phyloP scores from a whole-genome alignment of 495 filamentous ascomycete species.

The Lentithecium fluviatile region DNA sequence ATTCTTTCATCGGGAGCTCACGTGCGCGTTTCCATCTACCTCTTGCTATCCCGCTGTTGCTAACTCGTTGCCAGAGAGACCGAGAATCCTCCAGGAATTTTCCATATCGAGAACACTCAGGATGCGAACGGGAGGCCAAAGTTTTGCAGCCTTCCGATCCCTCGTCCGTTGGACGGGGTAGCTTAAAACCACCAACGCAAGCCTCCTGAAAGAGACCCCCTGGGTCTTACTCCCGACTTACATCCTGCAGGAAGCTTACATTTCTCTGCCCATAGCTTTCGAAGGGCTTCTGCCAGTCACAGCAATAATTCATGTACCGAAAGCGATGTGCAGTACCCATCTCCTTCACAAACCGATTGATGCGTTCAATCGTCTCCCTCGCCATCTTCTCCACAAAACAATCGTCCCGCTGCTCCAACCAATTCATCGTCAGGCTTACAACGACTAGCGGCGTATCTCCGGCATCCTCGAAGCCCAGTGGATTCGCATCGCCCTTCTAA shows the following conservation, averaged over 20 bases:
- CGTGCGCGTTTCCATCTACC: no score
- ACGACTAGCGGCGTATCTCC: constrained; percentile 30
- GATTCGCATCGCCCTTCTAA: constrained; percentile 30
- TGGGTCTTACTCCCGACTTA: constrained; percentile 1
- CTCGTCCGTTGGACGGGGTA: no score
- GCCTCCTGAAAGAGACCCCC: constrained; percentile 20
- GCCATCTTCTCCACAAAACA: constrained; percentile 35
- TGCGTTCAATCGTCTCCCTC: constrained; percentile 35
- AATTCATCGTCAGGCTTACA: constrained; percentile 37
- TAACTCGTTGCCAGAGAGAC: no score
- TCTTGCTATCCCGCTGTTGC: no score
- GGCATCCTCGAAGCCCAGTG: constrained; percentile 30
- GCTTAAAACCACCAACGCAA: no score
- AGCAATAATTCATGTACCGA: constrained; percentile 24
- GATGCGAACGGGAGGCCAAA: no score
- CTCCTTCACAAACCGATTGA: not conserved
- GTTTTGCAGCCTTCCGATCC: no score
- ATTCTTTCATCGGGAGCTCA: no score
- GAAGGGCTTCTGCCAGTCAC: constrained; percentile 11
- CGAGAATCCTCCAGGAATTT: no score
- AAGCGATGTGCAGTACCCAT: constrained; percentile 7
- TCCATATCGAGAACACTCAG: no score
- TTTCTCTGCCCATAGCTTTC: constrained; percentile 17
- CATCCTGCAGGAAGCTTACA: not conserved
- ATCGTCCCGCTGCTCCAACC: constrained; percentile 40